A percentile compares a stretch with the other conserved stretches of the same genome.
Evolutionary conservation across 1,284 basidiomycete species (phyloP).

Genomic region (Leucoagaricus sp.): DNA sequence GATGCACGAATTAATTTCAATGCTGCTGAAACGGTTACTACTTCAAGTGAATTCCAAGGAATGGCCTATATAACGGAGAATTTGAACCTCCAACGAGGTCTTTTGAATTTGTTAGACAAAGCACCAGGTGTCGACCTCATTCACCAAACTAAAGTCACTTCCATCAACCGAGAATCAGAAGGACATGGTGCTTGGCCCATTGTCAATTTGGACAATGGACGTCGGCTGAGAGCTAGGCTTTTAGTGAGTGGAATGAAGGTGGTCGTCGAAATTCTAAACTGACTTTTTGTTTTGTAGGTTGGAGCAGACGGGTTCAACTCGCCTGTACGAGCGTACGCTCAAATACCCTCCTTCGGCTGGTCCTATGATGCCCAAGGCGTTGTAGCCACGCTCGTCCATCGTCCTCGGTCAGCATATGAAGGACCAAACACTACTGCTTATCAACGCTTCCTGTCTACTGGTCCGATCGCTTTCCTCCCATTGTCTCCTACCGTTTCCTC

Average conservation of each 20-base stretch:
- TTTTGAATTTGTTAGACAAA: conserved; percentile 58
- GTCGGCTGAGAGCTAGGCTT: conserved; percentile 65
- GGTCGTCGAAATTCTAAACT: not conserved
- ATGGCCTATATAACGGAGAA: conserved; percentile 91
- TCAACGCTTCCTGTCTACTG: conserved; percentile 94
- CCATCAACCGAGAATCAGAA: conserved; percentile 51
- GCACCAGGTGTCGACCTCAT: conserved; percentile 52
- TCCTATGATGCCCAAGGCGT: conserved; percentile 89
- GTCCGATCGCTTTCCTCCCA: conserved; percentile 94
- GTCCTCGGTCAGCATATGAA: conserved; percentile 57
- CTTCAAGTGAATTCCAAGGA: conserved; percentile 31
- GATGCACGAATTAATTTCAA: conserved; percentile 78
- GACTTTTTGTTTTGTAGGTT: conserved; percentile 50
- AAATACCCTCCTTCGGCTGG: conserved; percentile 91
- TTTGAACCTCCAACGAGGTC: conserved; percentile 84
- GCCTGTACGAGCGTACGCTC: conserved; percentile 86
- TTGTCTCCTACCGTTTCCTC: conserved; percentile 80
- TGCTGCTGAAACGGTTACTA: conserved; percentile 48
- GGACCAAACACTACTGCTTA: conserved; percentile 82
- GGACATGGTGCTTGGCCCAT: conserved; percentile 70
- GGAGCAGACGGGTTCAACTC: conserved; percentile 97
- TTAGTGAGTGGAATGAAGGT: conserved; percentile 48
- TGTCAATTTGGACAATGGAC: conserved; percentile 67
- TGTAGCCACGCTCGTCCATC: conserved; percentile 85
- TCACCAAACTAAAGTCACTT: conserved; percentile 70